Conservation (phyloP, 495 filamentous ascomycete species). For the Hypomontagnella monticulosa region DNA sequence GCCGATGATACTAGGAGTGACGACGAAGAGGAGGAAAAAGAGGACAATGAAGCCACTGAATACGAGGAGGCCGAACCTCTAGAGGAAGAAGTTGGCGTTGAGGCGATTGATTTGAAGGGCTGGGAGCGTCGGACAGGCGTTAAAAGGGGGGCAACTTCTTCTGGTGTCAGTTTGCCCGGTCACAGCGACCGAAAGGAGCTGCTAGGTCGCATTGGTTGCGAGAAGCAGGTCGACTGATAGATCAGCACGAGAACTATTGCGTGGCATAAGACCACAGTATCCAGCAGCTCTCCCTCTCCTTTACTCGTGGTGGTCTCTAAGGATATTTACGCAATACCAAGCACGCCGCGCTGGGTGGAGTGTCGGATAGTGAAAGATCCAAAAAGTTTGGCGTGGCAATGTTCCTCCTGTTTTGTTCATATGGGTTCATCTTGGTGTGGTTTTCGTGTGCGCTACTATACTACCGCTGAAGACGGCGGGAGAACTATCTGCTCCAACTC, state of each 20-base stretch:
- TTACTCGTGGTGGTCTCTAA: neutral
- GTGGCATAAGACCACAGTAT: conserved; percentile 14
- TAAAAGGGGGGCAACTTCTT: conserved; percentile 57
- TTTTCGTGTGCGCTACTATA: conserved; percentile 21
- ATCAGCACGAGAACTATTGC: conserved; percentile 11
- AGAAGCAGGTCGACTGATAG: conserved; percentile 67
- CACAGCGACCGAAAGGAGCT: too few species aligned
- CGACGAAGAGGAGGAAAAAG: conserved; percentile 77
- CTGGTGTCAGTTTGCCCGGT: conserved; percentile 66
- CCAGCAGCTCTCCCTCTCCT: conserved; percentile 13
- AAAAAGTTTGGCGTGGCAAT: conserved; percentile 37
- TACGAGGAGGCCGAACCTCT: conserved; percentile 60
- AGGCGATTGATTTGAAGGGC: conserved; percentile 64
- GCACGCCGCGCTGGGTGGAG: conserved; percentile 3
- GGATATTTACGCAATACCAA: conserved; percentile 18
- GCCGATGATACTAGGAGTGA: conserved; percentile 91
- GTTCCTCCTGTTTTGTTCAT: conserved; percentile 31
- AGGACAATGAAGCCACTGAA: conserved; percentile 61
- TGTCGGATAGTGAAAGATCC: conserved; percentile 19
- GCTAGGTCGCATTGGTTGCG: conserved; percentile 31
- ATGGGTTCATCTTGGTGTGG: conserved; percentile 33
- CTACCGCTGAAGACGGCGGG: conserved; percentile 16
- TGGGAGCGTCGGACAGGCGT: conserved; percentile 59
- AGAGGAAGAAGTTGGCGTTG: conserved; percentile 74
- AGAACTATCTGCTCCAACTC: conserved; percentile 33